Evolutionary conservation across 345 rosid genomes (phyloP).

Genomic region (Anastatica hierochuntica): DNA sequence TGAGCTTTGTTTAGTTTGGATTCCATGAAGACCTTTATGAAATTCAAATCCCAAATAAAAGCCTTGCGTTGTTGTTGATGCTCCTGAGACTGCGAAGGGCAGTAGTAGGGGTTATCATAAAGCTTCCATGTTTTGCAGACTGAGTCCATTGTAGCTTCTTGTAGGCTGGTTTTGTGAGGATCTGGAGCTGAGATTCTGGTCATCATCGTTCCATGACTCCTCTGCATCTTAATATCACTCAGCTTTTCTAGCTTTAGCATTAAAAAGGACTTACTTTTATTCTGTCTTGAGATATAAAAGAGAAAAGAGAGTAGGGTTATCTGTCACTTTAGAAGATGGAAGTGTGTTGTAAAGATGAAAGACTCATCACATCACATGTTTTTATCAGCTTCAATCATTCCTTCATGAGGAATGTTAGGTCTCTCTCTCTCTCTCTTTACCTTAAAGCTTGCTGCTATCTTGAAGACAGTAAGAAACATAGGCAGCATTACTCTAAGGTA

Average conservation of each 20-base stretch:
- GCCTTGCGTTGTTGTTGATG: conserved; percentile 28
- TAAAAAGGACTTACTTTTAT: conserved; percentile 1
- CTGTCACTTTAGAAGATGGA: conserved; percentile 29
- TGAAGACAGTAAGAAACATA: background rate
- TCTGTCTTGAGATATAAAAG: conserved; percentile 24
- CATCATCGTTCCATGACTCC: conserved; percentile 43
- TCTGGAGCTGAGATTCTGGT: conserved; percentile 28
- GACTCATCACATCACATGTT: conserved; percentile 35
- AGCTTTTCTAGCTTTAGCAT: background rate
- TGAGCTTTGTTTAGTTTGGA: conserved; percentile 39
- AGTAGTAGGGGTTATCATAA: conserved; percentile 64
- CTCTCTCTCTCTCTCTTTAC: no score
- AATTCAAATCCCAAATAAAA: conserved; percentile 61
- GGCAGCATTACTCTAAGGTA: background rate
- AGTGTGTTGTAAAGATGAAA: conserved; percentile 30
- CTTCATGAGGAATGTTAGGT: background rate
- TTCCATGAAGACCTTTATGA: conserved; percentile 45
- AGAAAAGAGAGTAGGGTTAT: conserved; percentile 31
- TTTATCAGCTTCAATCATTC: background rate
- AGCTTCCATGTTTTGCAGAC: conserved; percentile 59
- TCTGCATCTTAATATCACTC: conserved; percentile 22
- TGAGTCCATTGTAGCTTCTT: conserved; percentile 32
- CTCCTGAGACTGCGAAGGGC: conserved; percentile 19
- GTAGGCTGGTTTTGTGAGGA: conserved; percentile 9
- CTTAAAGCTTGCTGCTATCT: background rate